A percentile compares a stretch with the other conserved stretches of the same genome.
phyloP scores from a whole-genome alignment of 1,139 yeast species.

The Taphrina flavorubra region DNA sequence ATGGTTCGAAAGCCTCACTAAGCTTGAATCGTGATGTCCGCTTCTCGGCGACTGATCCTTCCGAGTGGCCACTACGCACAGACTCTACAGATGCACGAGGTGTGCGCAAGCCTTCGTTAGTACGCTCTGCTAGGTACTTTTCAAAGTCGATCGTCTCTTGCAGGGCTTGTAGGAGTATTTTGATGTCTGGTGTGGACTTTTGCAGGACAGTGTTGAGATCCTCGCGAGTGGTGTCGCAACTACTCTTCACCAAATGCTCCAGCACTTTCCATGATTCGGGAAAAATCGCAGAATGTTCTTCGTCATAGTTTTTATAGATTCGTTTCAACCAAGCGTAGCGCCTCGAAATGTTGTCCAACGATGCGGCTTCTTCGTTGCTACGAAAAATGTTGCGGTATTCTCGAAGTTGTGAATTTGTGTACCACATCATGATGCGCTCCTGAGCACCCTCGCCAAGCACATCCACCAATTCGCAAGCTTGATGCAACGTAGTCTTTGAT shows the following conservation, averaged over 20 bases:
- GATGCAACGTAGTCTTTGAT: constrained; percentile 53
- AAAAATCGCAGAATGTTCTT: constrained; percentile 62
- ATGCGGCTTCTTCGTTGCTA: constrained; percentile 84
- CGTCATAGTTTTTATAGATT: constrained; percentile 65
- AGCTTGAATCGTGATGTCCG: constrained; percentile 59
- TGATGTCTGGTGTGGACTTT: constrained; percentile 58
- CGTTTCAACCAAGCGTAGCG: constrained; percentile 82
- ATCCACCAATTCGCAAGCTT: constrained; percentile 77
- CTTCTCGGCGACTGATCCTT: constrained; percentile 33
- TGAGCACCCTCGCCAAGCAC: constrained; percentile 66
- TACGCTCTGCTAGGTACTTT: constrained; percentile 63
- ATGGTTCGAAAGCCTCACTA: constrained; percentile 82
- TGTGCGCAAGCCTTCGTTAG: constrained; percentile 52
- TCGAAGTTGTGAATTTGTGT: constrained; percentile 68
- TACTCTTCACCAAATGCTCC: constrained; percentile 63
- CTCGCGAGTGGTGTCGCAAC: constrained; percentile 68
- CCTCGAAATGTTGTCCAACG: constrained; percentile 80
- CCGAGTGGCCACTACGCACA: constrained; percentile 18
- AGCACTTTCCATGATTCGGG: constrained; percentile 76
- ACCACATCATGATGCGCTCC: constrained; percentile 73
- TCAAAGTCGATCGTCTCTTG: constrained; percentile 81
- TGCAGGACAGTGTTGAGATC: constrained; percentile 63
- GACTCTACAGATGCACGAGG: constrained; percentile 43
- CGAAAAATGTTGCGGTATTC: constrained; percentile 79
- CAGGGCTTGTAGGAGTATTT: constrained; percentile 64